A percentile compares a stretch with the other conserved stretches of the same genome.
Conservation (phyloP, 371 early-diverging fungal species). For the Encephalitozoon intestinalis region DNA sequence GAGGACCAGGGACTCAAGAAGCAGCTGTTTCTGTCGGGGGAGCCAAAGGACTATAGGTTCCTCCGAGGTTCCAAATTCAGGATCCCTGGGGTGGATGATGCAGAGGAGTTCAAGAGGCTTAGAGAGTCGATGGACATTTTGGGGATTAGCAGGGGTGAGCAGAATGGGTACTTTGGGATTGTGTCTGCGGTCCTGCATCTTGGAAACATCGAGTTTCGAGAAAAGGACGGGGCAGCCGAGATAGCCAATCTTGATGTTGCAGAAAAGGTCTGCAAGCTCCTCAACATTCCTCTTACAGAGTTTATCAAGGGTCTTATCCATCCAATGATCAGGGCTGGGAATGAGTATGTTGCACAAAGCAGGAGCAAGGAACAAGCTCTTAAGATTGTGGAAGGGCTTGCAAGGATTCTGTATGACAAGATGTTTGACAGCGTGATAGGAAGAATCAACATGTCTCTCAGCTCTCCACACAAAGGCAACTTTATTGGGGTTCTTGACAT, state of each 20-base stretch:
- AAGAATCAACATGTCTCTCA: conserved; percentile 74
- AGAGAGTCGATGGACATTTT: conserved; percentile 72
- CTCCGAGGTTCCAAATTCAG: conserved; percentile 71
- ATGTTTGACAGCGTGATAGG: conserved; percentile 82
- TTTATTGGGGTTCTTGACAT: conserved; percentile 99
- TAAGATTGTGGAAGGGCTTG: conserved; percentile 80
- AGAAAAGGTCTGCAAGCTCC: conserved; percentile 80
- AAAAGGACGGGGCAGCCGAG: conserved; percentile 74
- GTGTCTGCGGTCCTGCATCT: conserved; percentile 84
- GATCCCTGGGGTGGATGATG: conserved; percentile 84
- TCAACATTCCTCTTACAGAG: conserved; percentile 74
- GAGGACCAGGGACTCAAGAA: conserved; percentile 60
- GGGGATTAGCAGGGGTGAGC: conserved; percentile 70
- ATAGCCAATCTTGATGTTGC: conserved; percentile 68
- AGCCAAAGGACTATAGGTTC: conserved; percentile 67
- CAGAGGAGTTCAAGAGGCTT: conserved; percentile 69
- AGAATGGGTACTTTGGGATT: conserved; percentile 70
- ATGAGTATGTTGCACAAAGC: conserved; percentile 83
- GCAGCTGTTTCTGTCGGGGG: conserved; percentile 1
- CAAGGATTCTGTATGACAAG: conserved; percentile 86
- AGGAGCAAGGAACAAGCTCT: conserved; percentile 74
- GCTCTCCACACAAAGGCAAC: conserved; percentile 63
- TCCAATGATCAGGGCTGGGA: conserved; percentile 83
- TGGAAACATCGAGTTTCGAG: conserved; percentile 75
- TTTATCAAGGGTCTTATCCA: conserved; percentile 76